These are phyloP conservation scores for Speleostelium caveatum DNA, from an alignment of 78 protist species.

Conservation along the genomic window DNA sequence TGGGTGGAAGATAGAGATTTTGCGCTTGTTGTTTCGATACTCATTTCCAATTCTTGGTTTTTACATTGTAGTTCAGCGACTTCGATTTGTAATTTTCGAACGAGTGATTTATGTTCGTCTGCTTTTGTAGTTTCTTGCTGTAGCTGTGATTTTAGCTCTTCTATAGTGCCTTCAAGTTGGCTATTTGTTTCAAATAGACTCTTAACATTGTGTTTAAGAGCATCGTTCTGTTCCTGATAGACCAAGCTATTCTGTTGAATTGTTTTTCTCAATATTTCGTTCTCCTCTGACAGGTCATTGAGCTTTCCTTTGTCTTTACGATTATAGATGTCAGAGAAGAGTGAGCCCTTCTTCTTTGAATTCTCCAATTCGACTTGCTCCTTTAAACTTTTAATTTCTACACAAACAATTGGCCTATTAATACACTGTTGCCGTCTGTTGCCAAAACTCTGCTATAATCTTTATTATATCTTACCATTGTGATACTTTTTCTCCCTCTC, in stretches of 20 bases:
- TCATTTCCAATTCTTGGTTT: conserved; percentile 48
- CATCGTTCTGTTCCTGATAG: conserved; percentile 49
- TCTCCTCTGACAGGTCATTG: conserved; percentile 46
- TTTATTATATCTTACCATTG: background rate
- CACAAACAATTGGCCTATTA: background rate
- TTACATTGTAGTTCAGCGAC: conserved; percentile 46
- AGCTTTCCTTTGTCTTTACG: conserved; percentile 44
- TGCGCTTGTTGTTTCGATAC: background rate
- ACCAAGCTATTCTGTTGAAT: conserved; percentile 25
- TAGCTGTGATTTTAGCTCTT: conserved; percentile 41
- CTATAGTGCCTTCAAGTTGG: conserved; percentile 36
- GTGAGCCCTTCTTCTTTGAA: conserved; percentile 19
- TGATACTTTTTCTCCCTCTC: conserved; percentile 65
- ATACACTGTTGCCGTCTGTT: background rate
- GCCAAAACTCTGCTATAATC: too few relatives aligned
- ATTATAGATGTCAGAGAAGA: conserved; percentile 14
- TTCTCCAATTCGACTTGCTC: conserved; percentile 10
- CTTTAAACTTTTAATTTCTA: conserved; percentile 23
- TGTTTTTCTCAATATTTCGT: conserved; percentile 33
- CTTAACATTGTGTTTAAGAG: conserved; percentile 60
- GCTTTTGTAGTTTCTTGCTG: conserved; percentile 7
- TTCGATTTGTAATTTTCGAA: conserved; percentile 46
- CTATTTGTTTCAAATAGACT: conserved; percentile 55
- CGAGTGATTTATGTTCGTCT: conserved; percentile 48
- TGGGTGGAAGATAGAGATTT: background rate